A percentile compares a stretch with the other conserved stretches of the same genome.
phyloP scores from a whole-genome alignment of 208 protist species.

The Acanthamoeba lenticulata region DNA sequence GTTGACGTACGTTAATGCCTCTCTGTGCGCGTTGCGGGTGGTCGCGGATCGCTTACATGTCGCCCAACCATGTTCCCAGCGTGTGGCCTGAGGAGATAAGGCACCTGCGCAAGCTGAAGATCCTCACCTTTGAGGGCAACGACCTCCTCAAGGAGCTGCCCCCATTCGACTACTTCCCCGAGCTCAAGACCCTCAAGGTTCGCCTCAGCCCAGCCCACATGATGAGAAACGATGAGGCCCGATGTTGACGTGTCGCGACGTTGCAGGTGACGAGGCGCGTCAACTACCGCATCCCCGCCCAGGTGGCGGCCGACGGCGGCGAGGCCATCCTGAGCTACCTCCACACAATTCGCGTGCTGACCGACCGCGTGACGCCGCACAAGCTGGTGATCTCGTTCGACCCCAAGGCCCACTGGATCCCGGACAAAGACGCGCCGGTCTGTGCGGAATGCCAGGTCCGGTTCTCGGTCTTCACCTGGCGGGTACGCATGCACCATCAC shows the following conservation, averaged over 20 bases:
- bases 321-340: neutral
- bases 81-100: neutral
- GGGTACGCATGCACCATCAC: neutral
- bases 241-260: neutral
- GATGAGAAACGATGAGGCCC: neutral
- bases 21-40: neutral
- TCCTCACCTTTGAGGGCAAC: neutral
- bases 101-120: neutral
- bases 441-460: neutral
- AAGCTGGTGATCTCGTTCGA: conserved; percentile 17
- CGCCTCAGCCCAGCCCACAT: neutral
- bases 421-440: neutral
- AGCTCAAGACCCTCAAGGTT: neutral
- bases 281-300: neutral
- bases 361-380: neutral
- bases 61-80: neutral
- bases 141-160: neutral
- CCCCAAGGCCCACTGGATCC: conserved; percentile 24
- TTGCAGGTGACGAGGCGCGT: neutral
- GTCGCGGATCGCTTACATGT: too few relatives aligned
- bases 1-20: neutral
- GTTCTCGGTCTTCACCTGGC: conserved; percentile 15
- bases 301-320: neutral
- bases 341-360: neutral
- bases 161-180: neutral